phyloP scores from a whole-genome alignment of 371 early-diverging fungal species.

The Actinomucor elegans region DNA sequence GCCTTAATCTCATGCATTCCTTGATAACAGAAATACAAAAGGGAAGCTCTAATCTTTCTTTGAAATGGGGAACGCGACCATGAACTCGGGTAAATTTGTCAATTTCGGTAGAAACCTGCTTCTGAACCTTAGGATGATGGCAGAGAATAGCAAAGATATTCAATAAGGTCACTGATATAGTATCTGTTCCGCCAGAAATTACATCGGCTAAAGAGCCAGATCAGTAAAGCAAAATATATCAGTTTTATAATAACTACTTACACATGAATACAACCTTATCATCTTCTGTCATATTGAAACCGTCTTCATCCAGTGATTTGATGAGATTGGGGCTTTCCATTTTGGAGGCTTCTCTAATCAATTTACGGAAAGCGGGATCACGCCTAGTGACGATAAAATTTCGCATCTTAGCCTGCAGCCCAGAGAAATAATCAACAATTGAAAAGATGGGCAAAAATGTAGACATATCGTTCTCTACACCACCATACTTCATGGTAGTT shows the following conservation, averaged over 20 bases:
- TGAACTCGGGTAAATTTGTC: constrained; percentile 2
- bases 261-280: constrained; percentile 12
- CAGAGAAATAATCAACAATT: neutral
- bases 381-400: neutral
- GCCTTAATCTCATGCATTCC: constrained; percentile 14
- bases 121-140: constrained; percentile 13
- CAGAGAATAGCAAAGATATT: constrained; percentile 14
- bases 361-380: neutral
- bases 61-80: constrained; percentile 1
- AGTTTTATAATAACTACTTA: neutral
- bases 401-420: neutral
- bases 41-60: constrained; percentile 3
- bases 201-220: constrained; percentile 9
- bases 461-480: constrained; percentile 10
- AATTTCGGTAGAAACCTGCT: constrained; percentile 3
- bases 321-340: neutral
- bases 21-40: constrained; percentile 8
- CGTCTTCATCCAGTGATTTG: constrained; percentile 2
- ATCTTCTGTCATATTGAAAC: neutral
- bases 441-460: constrained; percentile 9
- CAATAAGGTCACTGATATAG: neutral
- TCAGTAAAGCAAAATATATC: neutral
- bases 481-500: neutral
- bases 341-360: neutral
- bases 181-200: constrained; percentile 19